Evolutionary conservation across 495 filamentous ascomycete species (phyloP), one percentile per base, ranked within the genome.

Genomic region (Massariosphaeria phaeospora): DNA sequence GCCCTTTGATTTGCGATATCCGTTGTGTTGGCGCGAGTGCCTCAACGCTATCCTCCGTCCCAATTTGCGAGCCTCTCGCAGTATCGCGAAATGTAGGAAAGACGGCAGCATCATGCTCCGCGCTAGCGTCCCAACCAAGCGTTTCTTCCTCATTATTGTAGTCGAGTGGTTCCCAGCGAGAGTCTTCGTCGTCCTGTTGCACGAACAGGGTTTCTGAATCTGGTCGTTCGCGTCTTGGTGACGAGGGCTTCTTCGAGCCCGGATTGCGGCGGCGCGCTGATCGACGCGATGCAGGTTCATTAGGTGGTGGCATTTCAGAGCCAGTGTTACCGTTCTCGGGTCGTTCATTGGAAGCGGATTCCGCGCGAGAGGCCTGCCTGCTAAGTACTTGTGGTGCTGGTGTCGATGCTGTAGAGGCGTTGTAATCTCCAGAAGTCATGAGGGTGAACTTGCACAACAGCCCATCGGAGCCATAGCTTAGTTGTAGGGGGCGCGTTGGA

Each of bases 381-480:
- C 42, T 47, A 53, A 29, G 55, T 39, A 24, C 55, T 26, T 48
- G 63, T 3, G 34, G 63, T n/a, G 62, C 44, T 4, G 43, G 51
- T 46, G 46, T 45, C 26, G 55, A 48, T 39, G 63, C 57, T 43
- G 76, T 71, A 13, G 74, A 70, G 27, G 70, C 66, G 10, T 67
- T 69, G 56, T 79, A 79, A 52, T 94, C 88, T n/a, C 90, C 89
- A 26, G 86, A 81, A 9, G 93, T 98, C 91, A 96, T 96, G 38
- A 98, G 69, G 13, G 91, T 91, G 64, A 94, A 96, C 48, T 96
- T 88, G 54, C 85, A 86, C 40, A 79, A 70, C 48, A 96, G 74
- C 13, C 90, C 93, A 43, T 87, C 81, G 23, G 71, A 71, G 26
- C 77, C 70, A 66, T 97, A 97, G 26, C 75, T 80, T 9, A 96